Evolutionary conservation across 2,329 filamentous ascomycete genomes (phyloP).

Genomic region (Tolypocladium pustulatum): DNA sequence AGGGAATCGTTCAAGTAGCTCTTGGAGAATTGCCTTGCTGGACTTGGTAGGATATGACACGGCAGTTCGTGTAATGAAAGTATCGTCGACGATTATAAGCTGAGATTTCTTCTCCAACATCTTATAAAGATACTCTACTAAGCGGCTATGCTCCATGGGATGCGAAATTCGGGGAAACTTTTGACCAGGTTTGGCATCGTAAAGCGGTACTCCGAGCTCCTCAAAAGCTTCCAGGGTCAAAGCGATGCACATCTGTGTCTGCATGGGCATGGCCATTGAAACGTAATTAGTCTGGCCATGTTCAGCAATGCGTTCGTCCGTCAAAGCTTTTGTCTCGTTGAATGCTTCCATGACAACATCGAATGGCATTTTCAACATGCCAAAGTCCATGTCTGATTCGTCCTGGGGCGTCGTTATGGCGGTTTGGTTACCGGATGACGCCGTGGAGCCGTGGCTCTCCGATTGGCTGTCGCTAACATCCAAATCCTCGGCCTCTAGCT

Average conservation of each 20-base stretch:
- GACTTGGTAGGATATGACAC: not conserved
- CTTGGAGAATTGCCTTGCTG: not conserved
- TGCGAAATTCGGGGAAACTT: not conserved
- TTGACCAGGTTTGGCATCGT: not conserved
- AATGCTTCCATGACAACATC: not conserved
- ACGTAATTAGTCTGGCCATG: not conserved
- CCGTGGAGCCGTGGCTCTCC: not conserved
- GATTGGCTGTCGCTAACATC: not conserved
- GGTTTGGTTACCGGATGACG: not conserved
- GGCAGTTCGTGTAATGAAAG: conserved; percentile 3
- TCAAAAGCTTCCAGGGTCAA: conserved; percentile 1
- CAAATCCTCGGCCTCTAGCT: not conserved
- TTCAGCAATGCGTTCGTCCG: not conserved
- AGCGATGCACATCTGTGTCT: not conserved
- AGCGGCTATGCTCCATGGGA: not conserved
- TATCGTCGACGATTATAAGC: conserved; percentile 2
- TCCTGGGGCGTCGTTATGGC: not conserved
- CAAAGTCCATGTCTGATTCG: not conserved
- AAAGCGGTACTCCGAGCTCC: not conserved
- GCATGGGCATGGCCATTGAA: not conserved
- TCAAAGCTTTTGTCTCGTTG: not conserved
- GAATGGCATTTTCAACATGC: not conserved
- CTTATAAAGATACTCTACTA: conserved; percentile 1
- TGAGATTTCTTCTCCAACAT: conserved; percentile 4
- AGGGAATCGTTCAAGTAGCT: not conserved